phyloP scores from a whole-genome alignment of 208 protist species.

The Leishmania lainsoni region DNA sequence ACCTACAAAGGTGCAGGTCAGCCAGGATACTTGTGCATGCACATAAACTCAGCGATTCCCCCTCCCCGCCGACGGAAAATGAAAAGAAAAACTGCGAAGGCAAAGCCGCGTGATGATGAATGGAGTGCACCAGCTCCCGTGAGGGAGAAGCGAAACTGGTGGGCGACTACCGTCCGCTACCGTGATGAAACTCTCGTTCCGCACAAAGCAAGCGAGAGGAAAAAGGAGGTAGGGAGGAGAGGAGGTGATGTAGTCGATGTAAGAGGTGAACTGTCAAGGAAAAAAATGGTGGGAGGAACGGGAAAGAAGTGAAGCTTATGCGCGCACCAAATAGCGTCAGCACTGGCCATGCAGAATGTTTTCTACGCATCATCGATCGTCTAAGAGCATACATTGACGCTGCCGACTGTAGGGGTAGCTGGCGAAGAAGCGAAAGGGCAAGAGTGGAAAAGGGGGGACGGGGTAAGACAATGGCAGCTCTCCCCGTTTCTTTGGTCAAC shows the following conservation, averaged over 20 bases:
- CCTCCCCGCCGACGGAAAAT: neutral
- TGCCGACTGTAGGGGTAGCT: neutral
- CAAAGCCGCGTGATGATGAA: neutral
- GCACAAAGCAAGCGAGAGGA: neutral
- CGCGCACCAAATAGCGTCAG: neutral
- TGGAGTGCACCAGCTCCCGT: neutral
- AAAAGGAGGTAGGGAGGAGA: neutral
- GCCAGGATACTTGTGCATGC: neutral
- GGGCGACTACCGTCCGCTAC: neutral
- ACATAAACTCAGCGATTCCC: neutral
- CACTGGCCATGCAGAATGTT: neutral
- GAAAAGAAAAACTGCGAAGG: neutral
- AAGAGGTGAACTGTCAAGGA: neutral
- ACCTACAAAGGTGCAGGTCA: neutral
- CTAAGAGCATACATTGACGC: neutral
- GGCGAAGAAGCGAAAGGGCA: neutral
- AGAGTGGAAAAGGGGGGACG: neutral
- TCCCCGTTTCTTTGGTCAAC: neutral
- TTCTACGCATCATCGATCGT: neutral
- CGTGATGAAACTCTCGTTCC: neutral
- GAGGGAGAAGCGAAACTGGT: neutral
- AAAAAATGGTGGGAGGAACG: neutral
- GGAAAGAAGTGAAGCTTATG: neutral
- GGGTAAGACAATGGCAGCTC: neutral
- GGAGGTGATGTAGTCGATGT: neutral